Conservation (phyloP, 1,284 basidiomycete species). For the Lentinula novae-zelandiae region DNA sequence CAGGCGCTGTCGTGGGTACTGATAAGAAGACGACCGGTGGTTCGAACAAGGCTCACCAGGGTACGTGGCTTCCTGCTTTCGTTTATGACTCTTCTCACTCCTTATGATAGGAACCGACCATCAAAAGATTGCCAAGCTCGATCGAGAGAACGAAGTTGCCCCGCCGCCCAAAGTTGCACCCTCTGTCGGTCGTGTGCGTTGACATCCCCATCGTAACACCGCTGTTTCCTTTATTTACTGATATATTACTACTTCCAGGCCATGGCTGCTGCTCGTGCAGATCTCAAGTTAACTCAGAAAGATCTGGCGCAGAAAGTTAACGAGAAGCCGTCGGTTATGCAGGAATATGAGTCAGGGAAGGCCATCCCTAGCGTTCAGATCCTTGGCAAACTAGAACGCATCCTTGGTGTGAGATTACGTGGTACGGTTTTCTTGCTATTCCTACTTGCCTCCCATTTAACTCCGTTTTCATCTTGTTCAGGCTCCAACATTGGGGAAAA, state of each 20-base stretch:
- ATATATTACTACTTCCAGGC: conserved; percentile 43
- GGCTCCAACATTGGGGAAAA: conserved; percentile 81
- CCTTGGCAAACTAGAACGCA: conserved; percentile 88
- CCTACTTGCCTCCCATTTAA: background rate
- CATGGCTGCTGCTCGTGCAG: conserved; percentile 81
- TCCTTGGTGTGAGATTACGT: conserved; percentile 88
- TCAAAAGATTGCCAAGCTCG: conserved; percentile 90
- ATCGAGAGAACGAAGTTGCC: conserved; percentile 94
- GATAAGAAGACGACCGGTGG: conserved; percentile 73
- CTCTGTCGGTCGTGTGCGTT: conserved; percentile 75
- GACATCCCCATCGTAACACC: background rate
- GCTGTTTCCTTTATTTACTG: background rate
- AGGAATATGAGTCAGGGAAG: conserved; percentile 89
- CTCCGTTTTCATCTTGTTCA: conserved; percentile 23
- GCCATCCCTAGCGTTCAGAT: conserved; percentile 91
- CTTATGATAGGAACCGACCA: conserved; percentile 76
- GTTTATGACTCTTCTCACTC: background rate
- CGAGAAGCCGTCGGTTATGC: conserved; percentile 83
- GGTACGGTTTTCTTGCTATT: conserved; percentile 47
- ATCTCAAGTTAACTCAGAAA: conserved; percentile 83
- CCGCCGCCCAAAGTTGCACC: conserved; percentile 85
- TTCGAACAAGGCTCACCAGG: conserved; percentile 69
- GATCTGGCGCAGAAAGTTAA: conserved; percentile 93
- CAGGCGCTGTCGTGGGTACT: conserved; percentile 69
- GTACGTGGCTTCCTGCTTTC: conserved; percentile 33